Evolutionary conservation across 2,329 filamentous ascomycete species (phyloP).

Genomic region (Rachicladosporium sp.): DNA sequence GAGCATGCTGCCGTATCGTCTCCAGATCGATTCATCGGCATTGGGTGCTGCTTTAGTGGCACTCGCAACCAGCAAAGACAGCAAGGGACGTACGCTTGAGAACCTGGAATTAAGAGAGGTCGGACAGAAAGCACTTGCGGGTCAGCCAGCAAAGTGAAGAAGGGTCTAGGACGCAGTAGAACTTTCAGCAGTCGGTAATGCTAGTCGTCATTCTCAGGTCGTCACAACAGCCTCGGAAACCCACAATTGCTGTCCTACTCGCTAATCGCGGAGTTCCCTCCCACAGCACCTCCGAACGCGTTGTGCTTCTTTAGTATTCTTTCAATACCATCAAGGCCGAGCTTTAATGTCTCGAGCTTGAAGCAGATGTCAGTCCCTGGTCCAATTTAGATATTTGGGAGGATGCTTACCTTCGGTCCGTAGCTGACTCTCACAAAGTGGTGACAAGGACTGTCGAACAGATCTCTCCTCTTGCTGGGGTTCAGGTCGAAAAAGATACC

Average conservation of each 20-base stretch:
- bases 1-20: slow-evolving; percentile 4
- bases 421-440: slow-evolving; percentile 78
- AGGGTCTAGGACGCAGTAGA: background rate
- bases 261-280: background rate
- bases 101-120: background rate
- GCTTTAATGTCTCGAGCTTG: slow-evolving; percentile 59
- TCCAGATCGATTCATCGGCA: slow-evolving; percentile 9
- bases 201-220: no score
- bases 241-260: no score
- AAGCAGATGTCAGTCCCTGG: background rate
- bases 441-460: slow-evolving; percentile 92
- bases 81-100: no score
- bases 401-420: slow-evolving; percentile 45
- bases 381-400: background rate
- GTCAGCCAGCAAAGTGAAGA: background rate
- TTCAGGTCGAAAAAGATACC: slow-evolving; percentile 98
- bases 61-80: no score
- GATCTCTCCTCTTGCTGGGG: slow-evolving; percentile 72
- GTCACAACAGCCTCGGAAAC: no score
- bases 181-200: no score
- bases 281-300: slow-evolving; percentile 1
- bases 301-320: slow-evolving; percentile 59
- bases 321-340: slow-evolving; percentile 75
- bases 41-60: slow-evolving; percentile 13
- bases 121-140: background rate